These are phyloP conservation scores for Suillus clintonianus DNA, from an alignment of 768 basidiomycete genomes.

Conservation along the genomic window DNA sequence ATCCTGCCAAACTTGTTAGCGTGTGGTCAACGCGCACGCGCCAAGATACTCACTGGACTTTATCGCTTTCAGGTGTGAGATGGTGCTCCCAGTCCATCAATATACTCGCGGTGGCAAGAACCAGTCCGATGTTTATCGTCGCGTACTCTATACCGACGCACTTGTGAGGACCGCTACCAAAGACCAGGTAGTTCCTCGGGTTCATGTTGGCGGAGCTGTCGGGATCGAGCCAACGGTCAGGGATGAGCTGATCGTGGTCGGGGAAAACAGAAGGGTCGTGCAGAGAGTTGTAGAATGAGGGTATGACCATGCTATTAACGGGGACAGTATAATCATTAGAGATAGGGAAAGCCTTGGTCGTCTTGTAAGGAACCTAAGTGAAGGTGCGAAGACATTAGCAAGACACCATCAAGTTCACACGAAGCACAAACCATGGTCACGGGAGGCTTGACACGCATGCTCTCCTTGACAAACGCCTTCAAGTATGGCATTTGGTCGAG, in stretches of 20 bases:
- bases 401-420: background rate
- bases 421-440: slow-evolving; percentile 80
- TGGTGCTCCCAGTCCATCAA: slow-evolving; percentile 88
- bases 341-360: slow-evolving; percentile 91
- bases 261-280: slow-evolving; percentile 90
- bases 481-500: slow-evolving; percentile 93
- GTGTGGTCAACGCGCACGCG: slow-evolving; percentile 4
- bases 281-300: slow-evolving; percentile 88
- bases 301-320: slow-evolving; percentile 90
- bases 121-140: slow-evolving; percentile 84
- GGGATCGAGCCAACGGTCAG: slow-evolving; percentile 93
- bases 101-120: slow-evolving; percentile 79
- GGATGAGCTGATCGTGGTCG: slow-evolving; percentile 77
- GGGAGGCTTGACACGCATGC: slow-evolving; percentile 87
- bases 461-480: slow-evolving; percentile 91
- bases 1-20: slow-evolving; percentile 49
- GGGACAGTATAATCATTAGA: slow-evolving; percentile 91
- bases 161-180: slow-evolving; percentile 90
- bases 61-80: slow-evolving; percentile 71
- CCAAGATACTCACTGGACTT: slow-evolving; percentile 69
- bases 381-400: slow-evolving; percentile 12
- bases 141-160: slow-evolving; percentile 95
- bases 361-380: slow-evolving; percentile 85
- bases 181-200: slow-evolving; percentile 95
- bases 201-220: slow-evolving; percentile 75